phyloP scores from a whole-genome alignment of 805 yeast species.

The Wickerhamomyces sydowiorum region DNA sequence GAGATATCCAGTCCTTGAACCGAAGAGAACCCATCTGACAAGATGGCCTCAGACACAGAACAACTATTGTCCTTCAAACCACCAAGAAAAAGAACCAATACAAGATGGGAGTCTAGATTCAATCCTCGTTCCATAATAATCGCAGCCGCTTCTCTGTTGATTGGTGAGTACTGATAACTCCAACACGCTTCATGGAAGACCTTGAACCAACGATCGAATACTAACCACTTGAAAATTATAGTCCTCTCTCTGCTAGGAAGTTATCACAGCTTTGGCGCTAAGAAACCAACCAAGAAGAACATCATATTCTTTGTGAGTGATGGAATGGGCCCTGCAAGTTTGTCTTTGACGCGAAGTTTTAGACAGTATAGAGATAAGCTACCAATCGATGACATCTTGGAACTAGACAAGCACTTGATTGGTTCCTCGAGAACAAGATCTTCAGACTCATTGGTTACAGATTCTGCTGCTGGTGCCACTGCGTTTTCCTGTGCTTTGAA shows the following conservation, averaged over 20 bases:
- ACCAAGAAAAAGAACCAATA: not conserved
- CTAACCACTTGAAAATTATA: not conserved
- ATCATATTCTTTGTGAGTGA: slow-evolving; percentile 86
- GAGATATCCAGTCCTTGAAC: too few relatives aligned
- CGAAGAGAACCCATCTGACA: too few relatives aligned
- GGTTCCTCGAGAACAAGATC: slow-evolving; percentile 88
- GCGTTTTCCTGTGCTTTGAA: slow-evolving; percentile 84
- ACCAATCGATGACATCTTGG: slow-evolving; percentile 47
- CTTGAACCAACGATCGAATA: not conserved
- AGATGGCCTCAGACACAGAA: too few relatives aligned
- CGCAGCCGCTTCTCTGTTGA: not conserved
- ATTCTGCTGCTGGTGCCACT: slow-evolving; percentile 96
- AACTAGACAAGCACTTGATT: slow-evolving; percentile 62
- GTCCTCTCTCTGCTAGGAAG: not conserved
- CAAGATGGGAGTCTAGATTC: not conserved
- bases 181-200: too few relatives aligned
- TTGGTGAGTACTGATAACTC: not conserved
- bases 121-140: not conserved
- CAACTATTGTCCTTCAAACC: too few relatives aligned
- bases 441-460: slow-evolving; percentile 72
- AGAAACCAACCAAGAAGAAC: slow-evolving; percentile 45
- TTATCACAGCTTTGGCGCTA: not conserved
- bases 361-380: slow-evolving; percentile 55
- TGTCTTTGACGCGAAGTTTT: slow-evolving; percentile 74
- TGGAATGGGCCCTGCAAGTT: slow-evolving; percentile 92